A percentile compares a stretch with the other conserved stretches of the same genome.
These are phyloP conservation scores for Amphichorda felina DNA, from an alignment of 2,329 filamentous ascomycete species.

Conservation along the genomic window DNA sequence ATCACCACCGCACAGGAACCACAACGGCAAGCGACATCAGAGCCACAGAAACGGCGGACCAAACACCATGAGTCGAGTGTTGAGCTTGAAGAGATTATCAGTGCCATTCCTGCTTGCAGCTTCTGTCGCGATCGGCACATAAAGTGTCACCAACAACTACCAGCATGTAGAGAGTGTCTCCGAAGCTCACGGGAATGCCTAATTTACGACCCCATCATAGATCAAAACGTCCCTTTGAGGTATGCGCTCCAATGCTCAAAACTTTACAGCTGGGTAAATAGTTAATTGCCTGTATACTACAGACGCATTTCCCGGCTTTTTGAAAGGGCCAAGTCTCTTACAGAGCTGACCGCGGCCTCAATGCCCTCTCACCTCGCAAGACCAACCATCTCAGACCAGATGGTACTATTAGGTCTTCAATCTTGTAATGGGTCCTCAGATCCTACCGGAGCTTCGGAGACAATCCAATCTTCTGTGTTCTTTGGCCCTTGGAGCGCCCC, in stretches of 20 bases:
- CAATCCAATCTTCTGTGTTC: neutral
- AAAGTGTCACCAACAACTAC: slow-evolving; percentile 6
- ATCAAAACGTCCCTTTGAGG: neutral
- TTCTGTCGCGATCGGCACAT: slow-evolving; percentile 7
- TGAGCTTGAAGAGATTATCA: slow-evolving; percentile 1
- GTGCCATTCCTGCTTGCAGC: slow-evolving; percentile 6
- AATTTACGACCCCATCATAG: neutral
- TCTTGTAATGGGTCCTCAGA: too few relatives aligned
- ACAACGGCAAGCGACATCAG: neutral
- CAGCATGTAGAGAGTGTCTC: slow-evolving; percentile 4
- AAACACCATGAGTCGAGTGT: neutral
- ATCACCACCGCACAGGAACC: neutral
- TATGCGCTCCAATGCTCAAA: too few relatives aligned
- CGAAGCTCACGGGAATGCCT: neutral
- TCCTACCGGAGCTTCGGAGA: too few relatives aligned
- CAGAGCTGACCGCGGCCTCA: neutral
- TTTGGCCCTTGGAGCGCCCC: neutral
- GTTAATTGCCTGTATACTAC: neutral
- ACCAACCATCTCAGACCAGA: neutral
- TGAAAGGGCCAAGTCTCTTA: neutral
- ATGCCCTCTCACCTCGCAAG: neutral
- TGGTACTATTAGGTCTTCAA: neutral
- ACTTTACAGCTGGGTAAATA: too few relatives aligned
- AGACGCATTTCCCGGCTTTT: neutral
- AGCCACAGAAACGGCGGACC: neutral